Evolutionary conservation across 305 asterid genomes (phyloP).

Genomic region (Andrographis paniculata): DNA sequence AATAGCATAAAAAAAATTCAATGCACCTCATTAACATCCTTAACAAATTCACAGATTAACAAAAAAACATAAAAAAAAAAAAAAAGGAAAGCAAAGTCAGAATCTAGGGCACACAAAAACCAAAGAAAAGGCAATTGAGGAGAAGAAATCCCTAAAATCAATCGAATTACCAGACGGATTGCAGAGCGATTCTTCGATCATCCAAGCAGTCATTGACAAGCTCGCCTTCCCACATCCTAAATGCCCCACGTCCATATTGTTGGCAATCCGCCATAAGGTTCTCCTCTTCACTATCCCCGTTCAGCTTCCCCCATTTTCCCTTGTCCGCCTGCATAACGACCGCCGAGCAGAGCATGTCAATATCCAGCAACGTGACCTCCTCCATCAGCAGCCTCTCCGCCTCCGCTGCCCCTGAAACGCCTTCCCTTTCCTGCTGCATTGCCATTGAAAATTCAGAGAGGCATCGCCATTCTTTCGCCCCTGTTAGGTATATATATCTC

Average conservation of each 20-base stretch:
- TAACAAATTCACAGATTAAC: no score
- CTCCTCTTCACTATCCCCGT: constrained; percentile 25
- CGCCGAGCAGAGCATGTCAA: constrained; percentile 75
- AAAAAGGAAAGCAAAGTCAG: no score
- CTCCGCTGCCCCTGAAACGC: constrained; percentile 18
- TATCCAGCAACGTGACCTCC: constrained; percentile 60
- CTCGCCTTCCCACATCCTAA: constrained; percentile 97
- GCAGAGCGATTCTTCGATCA: constrained; percentile 61
- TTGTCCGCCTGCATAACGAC: constrained; percentile 76
- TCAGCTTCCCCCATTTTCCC: constrained; percentile 59
- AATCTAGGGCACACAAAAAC: no score
- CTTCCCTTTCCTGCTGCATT: constrained; percentile 32
- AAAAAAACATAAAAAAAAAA: no score
- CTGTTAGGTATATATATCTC: no score
- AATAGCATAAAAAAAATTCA: no score
- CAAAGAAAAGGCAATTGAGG: no score
- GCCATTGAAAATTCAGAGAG: no score
- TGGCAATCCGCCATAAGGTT: constrained; percentile 16
- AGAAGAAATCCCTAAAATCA: no score
- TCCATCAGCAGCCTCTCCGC: constrained; percentile 42
- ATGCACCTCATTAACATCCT: no score
- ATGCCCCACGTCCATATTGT: constrained; percentile 51
- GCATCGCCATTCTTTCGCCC: no score
- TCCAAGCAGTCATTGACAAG: constrained; percentile 66
- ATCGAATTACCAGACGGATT: constrained; percentile 78